These are phyloP conservation scores for Lachancea meyersii DNA, from an alignment of 805 yeast species.

Conservation along the genomic window DNA sequence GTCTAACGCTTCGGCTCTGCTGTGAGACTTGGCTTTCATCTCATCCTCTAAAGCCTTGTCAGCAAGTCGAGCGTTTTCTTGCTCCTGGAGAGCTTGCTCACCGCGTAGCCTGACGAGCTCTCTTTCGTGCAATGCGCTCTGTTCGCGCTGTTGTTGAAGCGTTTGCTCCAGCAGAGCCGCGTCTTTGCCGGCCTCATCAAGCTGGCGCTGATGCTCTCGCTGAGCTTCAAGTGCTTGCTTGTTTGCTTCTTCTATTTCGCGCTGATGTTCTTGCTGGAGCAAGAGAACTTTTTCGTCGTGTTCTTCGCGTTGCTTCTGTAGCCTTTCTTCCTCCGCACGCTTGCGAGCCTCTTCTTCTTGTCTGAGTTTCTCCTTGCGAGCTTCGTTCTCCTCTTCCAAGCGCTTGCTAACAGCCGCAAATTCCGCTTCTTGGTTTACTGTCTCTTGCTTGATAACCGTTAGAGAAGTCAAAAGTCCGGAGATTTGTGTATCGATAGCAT, in stretches of 20 bases:
- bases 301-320: slow-evolving; percentile 24
- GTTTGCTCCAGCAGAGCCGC: slow-evolving; percentile 6
- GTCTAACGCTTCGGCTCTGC: slow-evolving; percentile 13
- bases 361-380: slow-evolving; percentile 24
- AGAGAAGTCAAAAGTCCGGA: slow-evolving; percentile 17
- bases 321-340: slow-evolving; percentile 20
- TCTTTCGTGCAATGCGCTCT: slow-evolving; percentile 12
- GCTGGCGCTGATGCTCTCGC: slow-evolving; percentile 3
- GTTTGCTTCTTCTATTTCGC: slow-evolving; percentile 13
- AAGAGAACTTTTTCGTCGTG: slow-evolving; percentile 22
- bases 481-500: slow-evolving; percentile 23
- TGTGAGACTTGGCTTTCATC: slow-evolving; percentile 8
- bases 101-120: slow-evolving; percentile 12
- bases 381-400: slow-evolving; percentile 24
- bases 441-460: slow-evolving; percentile 27
- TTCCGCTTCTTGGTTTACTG: slow-evolving; percentile 24
- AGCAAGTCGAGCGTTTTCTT: slow-evolving; percentile 9
- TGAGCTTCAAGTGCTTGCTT: slow-evolving; percentile 8
- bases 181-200: slow-evolving; percentile 3
- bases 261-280: slow-evolving; percentile 18
- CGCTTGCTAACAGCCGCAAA: slow-evolving; percentile 24
- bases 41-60: slow-evolving; percentile 11
- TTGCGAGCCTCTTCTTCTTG: slow-evolving; percentile 24
- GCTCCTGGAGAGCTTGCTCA: slow-evolving; percentile 13
- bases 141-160: slow-evolving; percentile 13